These are phyloP conservation scores for Houttuynia cordata DNA, from an alignment of 164 flowering plant species.

Conservation along the genomic window DNA sequence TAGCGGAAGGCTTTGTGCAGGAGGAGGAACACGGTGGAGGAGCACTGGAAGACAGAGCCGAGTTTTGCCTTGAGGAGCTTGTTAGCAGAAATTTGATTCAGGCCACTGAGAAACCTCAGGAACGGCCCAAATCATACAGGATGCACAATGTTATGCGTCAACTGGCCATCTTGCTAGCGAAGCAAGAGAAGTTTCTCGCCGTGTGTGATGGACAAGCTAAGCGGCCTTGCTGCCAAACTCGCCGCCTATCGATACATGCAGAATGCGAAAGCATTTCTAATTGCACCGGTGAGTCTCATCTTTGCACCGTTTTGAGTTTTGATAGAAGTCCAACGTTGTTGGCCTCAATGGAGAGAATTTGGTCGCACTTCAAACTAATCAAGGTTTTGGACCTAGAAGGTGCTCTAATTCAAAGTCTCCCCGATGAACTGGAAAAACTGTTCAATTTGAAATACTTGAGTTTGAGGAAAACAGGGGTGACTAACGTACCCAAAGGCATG, in stretches of 20 bases:
- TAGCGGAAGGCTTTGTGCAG: conserved; percentile 16
- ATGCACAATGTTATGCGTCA: conserved; percentile 13
- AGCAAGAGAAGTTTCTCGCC: not conserved
- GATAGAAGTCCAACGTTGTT: not conserved
- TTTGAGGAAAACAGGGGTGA: conserved; percentile 5
- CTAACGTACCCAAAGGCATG: conserved; percentile 2
- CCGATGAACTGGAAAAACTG: conserved; percentile 1
- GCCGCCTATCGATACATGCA: conserved; percentile 4
- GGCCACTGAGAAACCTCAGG: not conserved
- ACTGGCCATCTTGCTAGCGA: conserved; percentile 2
- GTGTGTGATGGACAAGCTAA: not conserved
- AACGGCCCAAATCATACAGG: not conserved
- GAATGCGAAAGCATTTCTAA: not conserved
- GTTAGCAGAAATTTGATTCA: conserved; percentile 8
- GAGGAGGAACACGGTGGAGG: not conserved
- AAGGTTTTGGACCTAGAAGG: conserved; percentile 7
- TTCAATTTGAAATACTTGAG: conserved; percentile 8
- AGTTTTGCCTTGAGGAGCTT: conserved; percentile 5
- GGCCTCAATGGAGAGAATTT: not conserved
- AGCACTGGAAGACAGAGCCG: conserved; percentile 4
- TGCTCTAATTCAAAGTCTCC: not conserved
- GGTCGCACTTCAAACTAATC: conserved; percentile 1
- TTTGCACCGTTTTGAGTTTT: conserved; percentile 8
- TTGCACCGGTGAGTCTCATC: not conserved
- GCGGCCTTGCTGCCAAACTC: not conserved